Evolutionary conservation across 1,139 yeast species (phyloP), one percentile per base, ranked within the genome.

Genomic region (Candida labiduridarum): DNA sequence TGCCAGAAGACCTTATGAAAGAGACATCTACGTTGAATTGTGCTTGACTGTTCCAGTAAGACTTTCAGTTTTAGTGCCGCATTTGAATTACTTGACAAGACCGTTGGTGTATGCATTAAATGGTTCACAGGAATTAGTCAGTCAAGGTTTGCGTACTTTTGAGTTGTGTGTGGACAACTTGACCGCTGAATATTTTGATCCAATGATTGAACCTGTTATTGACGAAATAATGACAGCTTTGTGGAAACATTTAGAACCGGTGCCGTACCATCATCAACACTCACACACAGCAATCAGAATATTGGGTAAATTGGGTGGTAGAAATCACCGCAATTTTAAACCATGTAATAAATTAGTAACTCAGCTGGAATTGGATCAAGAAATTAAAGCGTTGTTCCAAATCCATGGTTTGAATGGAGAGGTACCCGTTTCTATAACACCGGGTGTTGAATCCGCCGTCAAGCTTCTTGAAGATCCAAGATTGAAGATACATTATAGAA

Each of bases 111-210:
- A 84, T 59, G 98, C 99, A 0, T 75, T 95, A 52, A 89, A 89
- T 63, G 97, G 97, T 0, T 79, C 92, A 1, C 96, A 87, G 54
- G 99, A 95, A 56, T 79, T 94, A 47, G 96, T 92, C 1, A 85
- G 94, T 51, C 99, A 94, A 69, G 99, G 99, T 41, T 74, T 95
- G 56, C 79, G 98, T 56, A 94, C 98, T 0, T 79, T 95, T 52
- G 99, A 95, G 62, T 77, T 94, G n/a, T 94, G 99, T 63, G 97
- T 95, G 27, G 99, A 95, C 62, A 95, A 95, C 60, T 72, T 95
- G 52, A 94, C 98, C 0, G 96, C 98, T 0, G 96, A 92, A 61
- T 95, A 91, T 66, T 91, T 95, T 65, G 99, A 95, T 61, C 99
- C 99, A 1, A 90, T 94, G 64, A 84, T 95, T 54, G 98, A 91